Evolutionary conservation across 805 yeast genomes (phyloP).

Genomic region (Starmerella roubikii): DNA sequence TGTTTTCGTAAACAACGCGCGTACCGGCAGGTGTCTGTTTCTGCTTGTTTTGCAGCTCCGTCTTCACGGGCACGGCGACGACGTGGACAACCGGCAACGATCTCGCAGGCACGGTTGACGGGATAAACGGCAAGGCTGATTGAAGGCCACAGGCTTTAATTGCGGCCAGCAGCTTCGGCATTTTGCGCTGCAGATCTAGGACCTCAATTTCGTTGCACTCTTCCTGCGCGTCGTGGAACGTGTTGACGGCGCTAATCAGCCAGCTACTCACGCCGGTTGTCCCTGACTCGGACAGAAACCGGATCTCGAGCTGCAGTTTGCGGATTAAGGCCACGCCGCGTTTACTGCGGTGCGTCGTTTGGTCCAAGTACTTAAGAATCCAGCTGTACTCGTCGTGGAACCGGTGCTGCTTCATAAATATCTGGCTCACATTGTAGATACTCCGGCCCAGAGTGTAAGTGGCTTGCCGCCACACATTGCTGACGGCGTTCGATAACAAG

Average conservation of each 20-base stretch:
- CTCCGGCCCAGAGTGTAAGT: slow-evolving; percentile 20
- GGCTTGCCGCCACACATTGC: slow-evolving; percentile 6
- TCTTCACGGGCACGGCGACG: slow-evolving; percentile 8
- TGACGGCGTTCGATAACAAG: neutral
- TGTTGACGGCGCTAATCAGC: slow-evolving; percentile 21
- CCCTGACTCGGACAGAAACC: slow-evolving; percentile 11
- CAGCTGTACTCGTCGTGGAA: slow-evolving; percentile 18
- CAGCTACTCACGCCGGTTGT: slow-evolving; percentile 18
- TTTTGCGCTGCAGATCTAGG: slow-evolving; percentile 21
- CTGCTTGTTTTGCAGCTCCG: no score
- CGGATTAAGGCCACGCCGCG: slow-evolving; percentile 19
- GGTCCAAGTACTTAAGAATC: slow-evolving; percentile 17
- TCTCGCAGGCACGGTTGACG: neutral
- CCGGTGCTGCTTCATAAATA: slow-evolving; percentile 16
- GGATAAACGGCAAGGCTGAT: slow-evolving; percentile 13
- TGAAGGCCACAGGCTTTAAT: slow-evolving; percentile 14
- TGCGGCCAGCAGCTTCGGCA: slow-evolving; percentile 13
- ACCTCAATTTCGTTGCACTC: slow-evolving; percentile 16
- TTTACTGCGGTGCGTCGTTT: slow-evolving; percentile 15
- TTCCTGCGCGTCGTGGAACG: slow-evolving; percentile 21
- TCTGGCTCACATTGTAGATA: slow-evolving; percentile 15
- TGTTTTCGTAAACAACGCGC: slow-evolving; percentile 11
- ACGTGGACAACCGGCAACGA: slow-evolving; percentile 7
- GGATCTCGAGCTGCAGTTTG: slow-evolving; percentile 20
- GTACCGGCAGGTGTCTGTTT: slow-evolving; percentile 2